These are phyloP conservation scores for Dysphania ambrosioides DNA, from an alignment of 148 eudicot genomes.

Conservation along the genomic window DNA sequence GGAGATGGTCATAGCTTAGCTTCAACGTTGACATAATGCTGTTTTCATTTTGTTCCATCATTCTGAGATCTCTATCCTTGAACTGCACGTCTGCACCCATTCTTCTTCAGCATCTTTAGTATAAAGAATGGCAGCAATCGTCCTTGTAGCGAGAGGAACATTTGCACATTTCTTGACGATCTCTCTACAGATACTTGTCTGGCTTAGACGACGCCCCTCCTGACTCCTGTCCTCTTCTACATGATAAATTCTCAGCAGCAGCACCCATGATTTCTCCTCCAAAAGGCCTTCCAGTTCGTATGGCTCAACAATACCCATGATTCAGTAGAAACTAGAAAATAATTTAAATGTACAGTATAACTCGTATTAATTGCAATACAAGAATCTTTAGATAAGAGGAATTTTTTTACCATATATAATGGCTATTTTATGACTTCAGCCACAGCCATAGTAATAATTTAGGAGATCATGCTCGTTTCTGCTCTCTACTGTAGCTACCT, in stretches of 20 bases:
- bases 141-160: constrained; percentile 10
- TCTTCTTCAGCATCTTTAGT: neutral
- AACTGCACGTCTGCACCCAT: neutral
- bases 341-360: too few relatives aligned
- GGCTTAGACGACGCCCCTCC: neutral
- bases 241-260: neutral
- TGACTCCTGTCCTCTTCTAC: neutral
- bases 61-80: neutral
- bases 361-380: too few relatives aligned
- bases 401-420: too few relatives aligned
- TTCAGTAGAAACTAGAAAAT: too few relatives aligned
- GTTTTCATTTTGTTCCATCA: neutral
- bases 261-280: constrained; percentile 7
- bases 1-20: neutral
- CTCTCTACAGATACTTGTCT: neutral
- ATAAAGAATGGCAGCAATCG: constrained; percentile 4
- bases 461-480: too few relatives aligned
- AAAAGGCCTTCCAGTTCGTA: neutral
- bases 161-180: constrained; percentile 2
- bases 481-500: too few relatives aligned
- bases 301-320: neutral
- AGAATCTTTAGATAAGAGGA: too few relatives aligned
- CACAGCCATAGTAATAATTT: too few relatives aligned
- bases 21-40: neutral
- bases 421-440: too few relatives aligned